phyloP scores from a whole-genome alignment of 192 early-diverging fungal species.

The Gonapodya prolifera region DNA sequence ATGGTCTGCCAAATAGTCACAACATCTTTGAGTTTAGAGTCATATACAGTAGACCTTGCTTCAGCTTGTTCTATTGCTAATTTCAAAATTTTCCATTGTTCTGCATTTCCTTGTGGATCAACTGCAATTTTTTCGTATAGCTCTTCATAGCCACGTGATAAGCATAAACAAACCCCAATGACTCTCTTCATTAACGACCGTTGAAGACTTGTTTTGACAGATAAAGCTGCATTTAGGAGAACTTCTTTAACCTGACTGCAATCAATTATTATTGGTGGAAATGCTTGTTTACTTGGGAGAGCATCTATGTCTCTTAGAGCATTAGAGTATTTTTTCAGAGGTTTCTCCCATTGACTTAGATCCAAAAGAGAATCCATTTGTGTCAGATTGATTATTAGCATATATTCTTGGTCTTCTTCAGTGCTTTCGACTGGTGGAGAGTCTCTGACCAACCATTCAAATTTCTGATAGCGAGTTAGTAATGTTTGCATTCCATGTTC shows the following conservation, averaged over 20 bases:
- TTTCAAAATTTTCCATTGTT: conserved; percentile 17
- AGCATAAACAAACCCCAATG: not conserved
- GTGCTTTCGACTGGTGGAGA: not conserved
- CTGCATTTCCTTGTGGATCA: conserved; percentile 22
- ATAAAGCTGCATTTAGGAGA: not conserved
- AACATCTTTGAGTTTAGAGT: conserved; percentile 16
- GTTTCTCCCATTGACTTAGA: not conserved
- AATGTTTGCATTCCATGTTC: not conserved
- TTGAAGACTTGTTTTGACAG: not conserved
- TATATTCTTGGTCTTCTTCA: not conserved
- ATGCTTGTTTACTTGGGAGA: not conserved
- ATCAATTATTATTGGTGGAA: not conserved
- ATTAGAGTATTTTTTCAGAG: not conserved
- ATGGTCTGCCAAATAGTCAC: conserved; percentile 22
- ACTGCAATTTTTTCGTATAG: conserved; percentile 17
- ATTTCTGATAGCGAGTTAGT: not conserved
- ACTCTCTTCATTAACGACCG: not conserved
- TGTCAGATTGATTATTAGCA: not conserved
- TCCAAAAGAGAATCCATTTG: not conserved
- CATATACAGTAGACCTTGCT: not conserved
- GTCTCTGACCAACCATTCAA: not conserved
- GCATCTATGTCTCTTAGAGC: not conserved
- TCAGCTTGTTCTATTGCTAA: conserved; percentile 11
- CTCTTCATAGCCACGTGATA: conserved; percentile 13
- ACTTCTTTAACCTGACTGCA: not conserved